Conservation (phyloP, 1,284 basidiomycete genomes). For the Ceratobasidium sp. region DNA sequence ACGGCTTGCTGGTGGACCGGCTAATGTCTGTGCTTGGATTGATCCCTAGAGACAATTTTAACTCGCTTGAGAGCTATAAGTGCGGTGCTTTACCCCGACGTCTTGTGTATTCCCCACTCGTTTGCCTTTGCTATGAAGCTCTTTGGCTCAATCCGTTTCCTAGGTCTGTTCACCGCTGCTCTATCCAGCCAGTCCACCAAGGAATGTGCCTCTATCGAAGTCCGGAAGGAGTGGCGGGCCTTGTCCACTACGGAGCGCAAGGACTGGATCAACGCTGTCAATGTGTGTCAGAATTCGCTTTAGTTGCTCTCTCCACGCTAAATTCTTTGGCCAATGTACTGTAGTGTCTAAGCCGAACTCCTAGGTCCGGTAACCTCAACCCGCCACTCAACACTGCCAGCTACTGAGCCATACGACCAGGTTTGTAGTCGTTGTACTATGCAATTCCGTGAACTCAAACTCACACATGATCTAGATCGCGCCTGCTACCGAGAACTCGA, state of each 20-base stretch:
- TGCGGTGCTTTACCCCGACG: too few species aligned
- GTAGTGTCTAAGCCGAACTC: slow-evolving; percentile 8
- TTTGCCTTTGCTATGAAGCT: background rate
- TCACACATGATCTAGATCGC: background rate
- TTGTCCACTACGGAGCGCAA: slow-evolving; percentile 2
- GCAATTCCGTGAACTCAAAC: background rate
- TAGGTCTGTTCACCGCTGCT: background rate
- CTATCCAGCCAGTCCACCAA: background rate
- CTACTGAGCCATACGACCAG: background rate
- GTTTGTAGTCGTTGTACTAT: background rate
- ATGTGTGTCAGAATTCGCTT: background rate
- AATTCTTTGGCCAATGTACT: background rate
- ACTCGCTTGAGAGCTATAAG: too few species aligned
- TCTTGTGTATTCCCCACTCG: too few species aligned
- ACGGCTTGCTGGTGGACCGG: too few species aligned
- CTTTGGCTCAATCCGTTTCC: background rate
- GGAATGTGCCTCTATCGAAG: slow-evolving; percentile 9
- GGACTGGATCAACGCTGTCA: slow-evolving; percentile 17
- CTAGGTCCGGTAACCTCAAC: slow-evolving; percentile 20
- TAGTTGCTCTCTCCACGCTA: background rate
- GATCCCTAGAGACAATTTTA: too few species aligned
- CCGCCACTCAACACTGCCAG: slow-evolving; percentile 19
- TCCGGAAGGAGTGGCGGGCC: slow-evolving; percentile 16
- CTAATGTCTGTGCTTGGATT: too few species aligned
- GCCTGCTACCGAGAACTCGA: slow-evolving; percentile 6